These are phyloP conservation scores for Arthrinium phaeospermum DNA, from an alignment of 2,329 filamentous ascomycete genomes.

Conservation along the genomic window DNA sequence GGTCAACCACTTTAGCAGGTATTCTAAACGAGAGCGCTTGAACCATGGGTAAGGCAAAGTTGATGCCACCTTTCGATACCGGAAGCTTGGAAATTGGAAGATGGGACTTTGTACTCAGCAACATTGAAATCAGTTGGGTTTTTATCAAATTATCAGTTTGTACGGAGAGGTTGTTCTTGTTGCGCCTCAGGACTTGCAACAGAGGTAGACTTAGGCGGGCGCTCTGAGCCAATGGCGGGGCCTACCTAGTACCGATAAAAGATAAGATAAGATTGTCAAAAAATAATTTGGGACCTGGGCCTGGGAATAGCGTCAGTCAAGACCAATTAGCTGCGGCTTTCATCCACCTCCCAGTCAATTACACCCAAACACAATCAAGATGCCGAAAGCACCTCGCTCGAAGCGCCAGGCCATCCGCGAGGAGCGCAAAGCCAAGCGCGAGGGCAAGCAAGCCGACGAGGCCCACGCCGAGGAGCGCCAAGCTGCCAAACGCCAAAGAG, in stretches of 20 bases:
- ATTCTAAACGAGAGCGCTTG: neutral
- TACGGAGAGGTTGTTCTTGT: neutral
- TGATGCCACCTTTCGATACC: neutral
- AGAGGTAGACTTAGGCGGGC: neutral
- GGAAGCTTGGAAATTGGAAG: neutral
- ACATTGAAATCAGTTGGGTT: neutral
- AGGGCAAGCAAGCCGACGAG: slow-evolving; percentile 29
- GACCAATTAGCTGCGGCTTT: slow-evolving; percentile 2
- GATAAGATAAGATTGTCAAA: slow-evolving; percentile 15
- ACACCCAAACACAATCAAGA: slow-evolving; percentile 24
- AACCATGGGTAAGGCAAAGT: neutral
- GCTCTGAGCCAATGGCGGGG: neutral
- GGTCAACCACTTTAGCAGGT: neutral
- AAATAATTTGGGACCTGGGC: slow-evolving; percentile 3
- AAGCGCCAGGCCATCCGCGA: slow-evolving; percentile 42
- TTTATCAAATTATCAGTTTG: no score
- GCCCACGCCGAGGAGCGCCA: slow-evolving; percentile 27
- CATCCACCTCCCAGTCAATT: neutral
- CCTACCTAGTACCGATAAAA: neutral
- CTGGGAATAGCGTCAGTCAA: slow-evolving; percentile 10
- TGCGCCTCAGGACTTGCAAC: neutral
- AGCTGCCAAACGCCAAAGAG: slow-evolving; percentile 35
- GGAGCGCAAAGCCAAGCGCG: slow-evolving; percentile 39
- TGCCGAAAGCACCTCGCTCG: slow-evolving; percentile 42
- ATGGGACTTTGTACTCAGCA: no score